Conservation (phyloP, 192 early-diverging fungal species). For the Diversispora eburnea region DNA sequence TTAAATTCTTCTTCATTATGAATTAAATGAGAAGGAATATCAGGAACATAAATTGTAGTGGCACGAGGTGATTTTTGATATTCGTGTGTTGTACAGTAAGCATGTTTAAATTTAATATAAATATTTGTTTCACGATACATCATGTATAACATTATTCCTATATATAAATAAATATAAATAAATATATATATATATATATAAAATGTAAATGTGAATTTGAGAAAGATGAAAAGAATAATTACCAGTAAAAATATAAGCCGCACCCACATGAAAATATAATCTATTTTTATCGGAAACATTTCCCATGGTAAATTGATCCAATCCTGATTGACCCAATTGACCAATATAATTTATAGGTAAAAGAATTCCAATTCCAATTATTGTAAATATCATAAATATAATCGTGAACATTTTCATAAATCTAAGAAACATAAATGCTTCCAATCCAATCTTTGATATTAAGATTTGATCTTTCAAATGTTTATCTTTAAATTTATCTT, state of each 20-base stretch:
- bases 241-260: constrained; percentile 53
- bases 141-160: constrained; percentile 35
- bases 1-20: constrained; percentile 46
- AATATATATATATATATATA: no score
- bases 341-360: constrained; percentile 69
- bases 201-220: no score
- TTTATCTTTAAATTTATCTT: no score
- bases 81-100: constrained; percentile 53
- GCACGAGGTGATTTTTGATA: constrained; percentile 46
- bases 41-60: constrained; percentile 64
- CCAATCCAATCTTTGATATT: constrained; percentile 58
- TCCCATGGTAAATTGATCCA: constrained; percentile 63
- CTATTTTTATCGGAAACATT: constrained; percentile 57
- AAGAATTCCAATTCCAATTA: constrained; percentile 57
- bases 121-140: constrained; percentile 52
- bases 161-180: no score
- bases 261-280: constrained; percentile 69
- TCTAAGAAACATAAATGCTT: constrained; percentile 77
- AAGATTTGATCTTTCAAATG: constrained; percentile 15
- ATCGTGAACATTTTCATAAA: constrained; percentile 62
- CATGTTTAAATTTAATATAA: constrained; percentile 62
- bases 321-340: constrained; percentile 43
- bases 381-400: constrained; percentile 56
- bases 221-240: constrained; percentile 30
- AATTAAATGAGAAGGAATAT: constrained; percentile 68